Conservation (phyloP, 306 rosid genomes). For the Erythrophleum fordii region DNA sequence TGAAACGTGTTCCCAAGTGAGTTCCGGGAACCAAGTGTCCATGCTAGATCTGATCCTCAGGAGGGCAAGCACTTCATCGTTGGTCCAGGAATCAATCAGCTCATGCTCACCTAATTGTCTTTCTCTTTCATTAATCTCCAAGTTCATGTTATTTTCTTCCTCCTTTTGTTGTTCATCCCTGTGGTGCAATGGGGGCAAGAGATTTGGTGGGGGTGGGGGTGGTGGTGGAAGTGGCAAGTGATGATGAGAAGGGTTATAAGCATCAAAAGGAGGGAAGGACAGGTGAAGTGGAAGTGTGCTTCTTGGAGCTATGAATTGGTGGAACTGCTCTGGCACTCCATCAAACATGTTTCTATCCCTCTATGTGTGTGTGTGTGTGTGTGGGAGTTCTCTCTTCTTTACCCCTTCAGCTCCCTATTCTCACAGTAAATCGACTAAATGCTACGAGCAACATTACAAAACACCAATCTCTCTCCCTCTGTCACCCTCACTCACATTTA, state of each 20-base stretch:
- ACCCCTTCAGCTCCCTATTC: background rate
- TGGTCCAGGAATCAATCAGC: conserved; percentile 60
- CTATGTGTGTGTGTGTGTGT: conserved; percentile 4
- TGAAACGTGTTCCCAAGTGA: conserved; percentile 91
- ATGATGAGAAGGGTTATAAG: conserved; percentile 17
- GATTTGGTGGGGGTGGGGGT: conserved; percentile 32
- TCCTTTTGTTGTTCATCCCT: conserved; percentile 22
- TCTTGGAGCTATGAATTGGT: conserved; percentile 75
- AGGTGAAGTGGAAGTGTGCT: conserved; percentile 52
- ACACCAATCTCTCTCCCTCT: conserved; percentile 37
- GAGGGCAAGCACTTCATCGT: conserved; percentile 74
- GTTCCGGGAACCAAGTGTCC: conserved; percentile 75
- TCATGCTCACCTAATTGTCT: conserved; percentile 13
- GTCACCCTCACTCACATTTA: conserved; percentile 48
- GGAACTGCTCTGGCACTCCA: conserved; percentile 75
- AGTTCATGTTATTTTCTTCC: conserved; percentile 25
- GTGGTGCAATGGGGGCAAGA: conserved; percentile 50
- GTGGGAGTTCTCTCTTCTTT: conserved; percentile 27
- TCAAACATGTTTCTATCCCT: conserved; percentile 62
- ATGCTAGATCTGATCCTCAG: conserved; percentile 82
- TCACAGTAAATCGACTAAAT: conserved; percentile 53
- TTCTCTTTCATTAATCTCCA: conserved; percentile 38
- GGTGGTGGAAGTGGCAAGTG: conserved; percentile 34
- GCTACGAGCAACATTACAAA: conserved; percentile 49
- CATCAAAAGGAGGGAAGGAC: conserved; percentile 50